A percentile compares a stretch with the other conserved stretches of the same genome.
These are phyloP conservation scores for Suillus discolor DNA, from an alignment of 768 basidiomycete genomes.

Conservation along the genomic window DNA sequence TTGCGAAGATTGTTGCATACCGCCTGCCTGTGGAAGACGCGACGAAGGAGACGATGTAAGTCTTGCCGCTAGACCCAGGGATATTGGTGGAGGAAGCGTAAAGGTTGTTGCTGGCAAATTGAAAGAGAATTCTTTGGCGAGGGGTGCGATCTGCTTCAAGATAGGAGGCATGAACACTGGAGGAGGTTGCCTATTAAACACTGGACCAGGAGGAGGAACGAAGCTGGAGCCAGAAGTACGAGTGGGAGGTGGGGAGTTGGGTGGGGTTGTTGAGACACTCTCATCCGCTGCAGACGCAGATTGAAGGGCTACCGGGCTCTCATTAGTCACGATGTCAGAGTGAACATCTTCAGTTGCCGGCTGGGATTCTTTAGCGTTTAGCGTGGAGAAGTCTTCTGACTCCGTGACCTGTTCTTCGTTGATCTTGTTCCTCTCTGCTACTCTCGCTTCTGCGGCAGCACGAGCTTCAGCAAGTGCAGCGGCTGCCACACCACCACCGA, in stretches of 20 bases:
- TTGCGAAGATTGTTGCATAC: slow-evolving; percentile 52
- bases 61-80: slow-evolving; percentile 45
- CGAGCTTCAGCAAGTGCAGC: slow-evolving; percentile 67
- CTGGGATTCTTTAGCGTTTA: slow-evolving; percentile 6
- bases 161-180: slow-evolving; percentile 30
- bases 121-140: slow-evolving; percentile 34
- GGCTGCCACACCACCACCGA: slow-evolving; percentile 55
- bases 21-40: slow-evolving; percentile 22
- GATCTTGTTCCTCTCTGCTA: slow-evolving; percentile 64
- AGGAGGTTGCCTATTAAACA: slow-evolving; percentile 59
- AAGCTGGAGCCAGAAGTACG: slow-evolving; percentile 24
- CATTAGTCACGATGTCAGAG: slow-evolving; percentile 57
- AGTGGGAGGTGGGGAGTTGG: slow-evolving; percentile 52
- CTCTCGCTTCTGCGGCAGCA: slow-evolving; percentile 65
- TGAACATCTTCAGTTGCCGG: slow-evolving; percentile 13
- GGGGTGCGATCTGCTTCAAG: slow-evolving; percentile 17
- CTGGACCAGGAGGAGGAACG: slow-evolving; percentile 43
- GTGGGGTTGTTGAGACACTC: slow-evolving; percentile 58
- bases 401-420: slow-evolving; percentile 32
- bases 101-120: slow-evolving; percentile 41
- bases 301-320: slow-evolving; percentile 29
- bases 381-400: slow-evolving; percentile 29
- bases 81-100: slow-evolving; percentile 46
- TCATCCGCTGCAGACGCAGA: slow-evolving; percentile 22
- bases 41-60: slow-evolving; percentile 28